Conservation (phyloP, 2,329 filamentous ascomycete species). For the Rhinocladiella similis region DNA sequence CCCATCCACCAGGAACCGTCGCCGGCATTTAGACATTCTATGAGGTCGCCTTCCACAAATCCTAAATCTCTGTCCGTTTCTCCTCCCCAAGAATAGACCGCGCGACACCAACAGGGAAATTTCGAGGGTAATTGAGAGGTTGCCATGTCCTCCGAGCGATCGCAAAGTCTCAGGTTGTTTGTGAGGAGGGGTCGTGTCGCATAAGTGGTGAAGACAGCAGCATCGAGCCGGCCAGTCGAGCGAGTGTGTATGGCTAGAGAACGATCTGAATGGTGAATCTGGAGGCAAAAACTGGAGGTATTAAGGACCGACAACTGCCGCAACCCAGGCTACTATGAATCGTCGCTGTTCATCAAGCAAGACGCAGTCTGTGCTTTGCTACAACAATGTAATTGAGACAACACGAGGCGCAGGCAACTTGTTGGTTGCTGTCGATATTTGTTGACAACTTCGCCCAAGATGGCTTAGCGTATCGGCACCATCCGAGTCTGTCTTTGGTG, state of each 20-base stretch:
- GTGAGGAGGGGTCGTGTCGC: slow-evolving; percentile 4
- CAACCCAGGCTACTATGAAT: too few species aligned
- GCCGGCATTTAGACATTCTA: slow-evolving; percentile 96
- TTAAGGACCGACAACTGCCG: background rate
- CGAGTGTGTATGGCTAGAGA: background rate
- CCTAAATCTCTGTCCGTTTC: slow-evolving; percentile 94
- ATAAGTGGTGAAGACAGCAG: slow-evolving; percentile 1
- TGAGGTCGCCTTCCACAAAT: slow-evolving; percentile 95
- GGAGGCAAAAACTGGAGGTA: background rate
- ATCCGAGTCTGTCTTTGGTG: background rate
- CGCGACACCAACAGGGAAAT: slow-evolving; percentile 90
- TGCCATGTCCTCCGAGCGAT: slow-evolving; percentile 14
- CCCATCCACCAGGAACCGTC: slow-evolving; percentile 99
- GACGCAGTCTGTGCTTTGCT: background rate
- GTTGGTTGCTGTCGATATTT: background rate
- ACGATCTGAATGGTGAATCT: background rate
- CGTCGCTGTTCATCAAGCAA: background rate
- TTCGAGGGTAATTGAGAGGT: slow-evolving; percentile 64
- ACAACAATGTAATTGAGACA: background rate
- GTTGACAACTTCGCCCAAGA: background rate
- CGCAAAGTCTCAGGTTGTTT: background rate
- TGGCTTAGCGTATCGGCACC: background rate
- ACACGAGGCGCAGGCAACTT: background rate
- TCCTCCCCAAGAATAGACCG: slow-evolving; percentile 90
- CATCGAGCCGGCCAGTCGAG: slow-evolving; percentile 9